Base-by-base conservation (phyloP, 805 yeast genomes). In the Zygosaccharomyces rouxii region DNA sequence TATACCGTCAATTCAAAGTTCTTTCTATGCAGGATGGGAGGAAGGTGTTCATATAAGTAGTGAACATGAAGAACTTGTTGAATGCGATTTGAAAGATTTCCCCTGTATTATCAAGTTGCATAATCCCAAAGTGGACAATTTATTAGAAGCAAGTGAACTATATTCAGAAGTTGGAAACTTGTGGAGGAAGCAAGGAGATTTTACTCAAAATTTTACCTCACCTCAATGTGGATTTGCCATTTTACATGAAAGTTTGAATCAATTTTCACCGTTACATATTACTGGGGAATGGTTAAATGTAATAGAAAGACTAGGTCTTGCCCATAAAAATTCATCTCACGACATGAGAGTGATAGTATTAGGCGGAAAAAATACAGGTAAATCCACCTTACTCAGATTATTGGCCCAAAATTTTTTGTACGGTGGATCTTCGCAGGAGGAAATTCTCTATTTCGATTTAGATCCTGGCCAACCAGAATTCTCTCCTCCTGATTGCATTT, bases 381-480 rank as follows among this genome's bases (percentile, higher is more conserved):
- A 89, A 59, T 84, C 96, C 1, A 84, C 95, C 0, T 73, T 86
- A 40, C 64, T 81, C 10, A 76, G 79, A 52, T 52, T 79, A 2
- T 61, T 88, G 5, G 47, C 79, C 4, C 85, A 86, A 55, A 68
- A 68, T 19, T 55, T 80, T 1, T 58, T 78, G 3, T 53, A 48
- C 42, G 35, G 50, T 28, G 40, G 44, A 3, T 28, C 41, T 13
- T 35, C 45, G 7, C 51, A 51, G 22, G 50, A 55, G 1, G 48
- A 61, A 0, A 67, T 83, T 2, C 72, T 76, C 18, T 76, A 81
- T 33, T 55, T 90, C 35, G 97, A 90, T 57, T 62, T 88, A 1
- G 98, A 90, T 61, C 96, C 97, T 0, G 96, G 95, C 0, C 96
- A 89, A 61, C 81, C 95, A 0, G 95, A 86, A 57, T 81, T 75